A percentile compares a stretch with the other conserved stretches of the same genome.
Conservation (phyloP, 805 yeast genomes). For the Hanseniaspora valbyensis region DNA sequence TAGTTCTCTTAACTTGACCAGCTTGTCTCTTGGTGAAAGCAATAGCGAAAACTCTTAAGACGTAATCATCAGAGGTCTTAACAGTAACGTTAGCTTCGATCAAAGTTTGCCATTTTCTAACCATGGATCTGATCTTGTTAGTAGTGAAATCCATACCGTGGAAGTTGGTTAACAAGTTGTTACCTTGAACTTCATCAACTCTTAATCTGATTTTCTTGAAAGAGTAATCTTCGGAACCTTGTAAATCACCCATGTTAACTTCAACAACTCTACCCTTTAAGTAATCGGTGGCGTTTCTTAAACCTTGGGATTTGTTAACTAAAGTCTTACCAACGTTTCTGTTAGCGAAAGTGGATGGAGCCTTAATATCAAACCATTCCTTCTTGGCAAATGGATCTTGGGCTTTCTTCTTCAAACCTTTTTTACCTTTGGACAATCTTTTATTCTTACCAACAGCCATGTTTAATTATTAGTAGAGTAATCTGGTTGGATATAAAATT, state of each 20-base stretch:
- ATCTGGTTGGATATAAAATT: background rate
- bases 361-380: conserved; percentile 98
- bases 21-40: conserved; percentile 97
- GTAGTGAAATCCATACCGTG: conserved; percentile 98
- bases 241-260: conserved; percentile 91
- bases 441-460: conserved; percentile 86
- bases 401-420: conserved; percentile 98
- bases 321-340: conserved; percentile 97
- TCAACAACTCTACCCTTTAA: conserved; percentile 96
- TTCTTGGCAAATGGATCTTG: conserved; percentile 99
- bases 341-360: conserved; percentile 97
- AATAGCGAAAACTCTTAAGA: conserved; percentile 89
- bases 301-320: conserved; percentile 97
- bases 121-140: conserved; percentile 94
- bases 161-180: conserved; percentile 97
- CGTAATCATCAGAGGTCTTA: conserved; percentile 96
- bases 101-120: conserved; percentile 97
- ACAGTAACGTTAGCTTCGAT: conserved; percentile 97
- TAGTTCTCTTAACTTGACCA: conserved; percentile 93
- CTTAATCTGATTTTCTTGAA: conserved; percentile 95
- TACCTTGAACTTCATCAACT: conserved; percentile 98
- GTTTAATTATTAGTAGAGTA: conserved; percentile 19
- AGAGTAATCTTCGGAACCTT: conserved; percentile 97
- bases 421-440: conserved; percentile 78
- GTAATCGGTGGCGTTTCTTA: conserved; percentile 95